phyloP scores from a whole-genome alignment of 2,329 filamentous ascomycete species.

The Blastomyces parvus region DNA sequence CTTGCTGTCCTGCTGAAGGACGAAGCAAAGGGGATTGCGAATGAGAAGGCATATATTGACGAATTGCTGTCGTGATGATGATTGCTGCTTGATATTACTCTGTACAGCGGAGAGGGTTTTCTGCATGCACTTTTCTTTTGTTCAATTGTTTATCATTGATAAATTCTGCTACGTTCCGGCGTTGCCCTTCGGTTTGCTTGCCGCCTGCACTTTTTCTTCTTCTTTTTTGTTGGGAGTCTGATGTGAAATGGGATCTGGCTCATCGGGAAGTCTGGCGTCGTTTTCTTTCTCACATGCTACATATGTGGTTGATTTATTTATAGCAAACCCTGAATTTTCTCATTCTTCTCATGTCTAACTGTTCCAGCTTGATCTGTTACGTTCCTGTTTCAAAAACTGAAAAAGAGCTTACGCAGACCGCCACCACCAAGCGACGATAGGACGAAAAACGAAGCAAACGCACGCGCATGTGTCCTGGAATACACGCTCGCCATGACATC shows the following conservation, averaged over 20 bases:
- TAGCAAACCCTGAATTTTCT: not conserved
- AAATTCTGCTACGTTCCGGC: not conserved
- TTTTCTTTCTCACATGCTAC: not conserved
- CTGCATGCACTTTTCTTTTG: too few species aligned
- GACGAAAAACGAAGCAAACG: not conserved
- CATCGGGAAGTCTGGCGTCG: not conserved
- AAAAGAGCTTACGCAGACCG: not conserved
- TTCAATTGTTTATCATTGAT: not conserved
- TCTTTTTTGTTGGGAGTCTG: not conserved
- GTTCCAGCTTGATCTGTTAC: not conserved
- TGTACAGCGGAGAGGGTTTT: not conserved
- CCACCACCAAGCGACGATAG: not conserved
- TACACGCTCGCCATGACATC: not conserved
- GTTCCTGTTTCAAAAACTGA: not conserved
- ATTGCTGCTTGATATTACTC: not conserved
- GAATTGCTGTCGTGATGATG: conserved; percentile 33
- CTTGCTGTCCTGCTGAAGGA: conserved; percentile 73
- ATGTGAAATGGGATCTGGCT: not conserved
- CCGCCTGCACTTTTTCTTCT: not conserved
- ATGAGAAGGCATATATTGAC: conserved; percentile 65
- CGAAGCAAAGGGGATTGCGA: conserved; percentile 40
- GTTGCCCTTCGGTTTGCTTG: not conserved
- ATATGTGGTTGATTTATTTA: not conserved
- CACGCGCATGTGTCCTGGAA: not conserved
- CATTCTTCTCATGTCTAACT: too few species aligned